phyloP scores from a whole-genome alignment of 257 asterid species.

The Osmanthus fragrans region DNA sequence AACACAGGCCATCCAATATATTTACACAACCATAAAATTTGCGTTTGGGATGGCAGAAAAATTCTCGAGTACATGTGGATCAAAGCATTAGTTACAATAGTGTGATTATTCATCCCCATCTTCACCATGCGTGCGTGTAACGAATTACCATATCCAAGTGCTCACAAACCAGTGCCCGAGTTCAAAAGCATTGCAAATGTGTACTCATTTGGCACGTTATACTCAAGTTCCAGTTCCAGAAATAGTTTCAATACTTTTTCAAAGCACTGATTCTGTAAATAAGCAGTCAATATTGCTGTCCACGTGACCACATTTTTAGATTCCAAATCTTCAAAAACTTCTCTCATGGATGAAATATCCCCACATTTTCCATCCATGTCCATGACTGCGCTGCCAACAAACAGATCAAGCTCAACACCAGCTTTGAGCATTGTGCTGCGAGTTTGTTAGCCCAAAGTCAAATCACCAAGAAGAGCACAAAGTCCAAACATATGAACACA shows the following conservation, averaged over 20 bases:
- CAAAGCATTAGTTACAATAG: constrained; percentile 60
- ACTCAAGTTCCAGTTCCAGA: constrained; percentile 49
- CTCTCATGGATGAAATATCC: constrained; percentile 43
- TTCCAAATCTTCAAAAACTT: constrained; percentile 39
- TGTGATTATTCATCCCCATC: constrained; percentile 51
- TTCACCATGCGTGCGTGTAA: constrained; percentile 63
- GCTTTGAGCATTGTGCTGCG: constrained; percentile 51
- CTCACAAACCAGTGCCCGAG: constrained; percentile 72
- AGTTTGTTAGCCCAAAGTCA: constrained; percentile 62
- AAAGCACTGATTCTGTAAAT: constrained; percentile 66
- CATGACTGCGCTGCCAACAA: constrained; percentile 54
- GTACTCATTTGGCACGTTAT: constrained; percentile 69
- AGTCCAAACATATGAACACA: constrained; percentile 56
- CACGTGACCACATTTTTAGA: constrained; percentile 64
- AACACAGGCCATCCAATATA: too few relatives aligned
- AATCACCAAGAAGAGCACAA: constrained; percentile 57
- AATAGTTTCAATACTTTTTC: constrained; percentile 74
- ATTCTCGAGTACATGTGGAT: constrained; percentile 72
- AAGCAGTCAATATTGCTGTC: constrained; percentile 73
- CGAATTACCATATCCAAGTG: constrained; percentile 64
- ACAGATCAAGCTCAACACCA: constrained; percentile 50
- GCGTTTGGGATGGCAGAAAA: too few relatives aligned
- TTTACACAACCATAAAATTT: too few relatives aligned
- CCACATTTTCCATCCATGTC: constrained; percentile 91
- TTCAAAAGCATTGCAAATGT: constrained; percentile 70